A percentile compares a stretch with the other conserved stretches of the same genome.
These are phyloP conservation scores for Solanum arcanum DNA, from an alignment of 257 asterid genomes.

Conservation along the genomic window DNA sequence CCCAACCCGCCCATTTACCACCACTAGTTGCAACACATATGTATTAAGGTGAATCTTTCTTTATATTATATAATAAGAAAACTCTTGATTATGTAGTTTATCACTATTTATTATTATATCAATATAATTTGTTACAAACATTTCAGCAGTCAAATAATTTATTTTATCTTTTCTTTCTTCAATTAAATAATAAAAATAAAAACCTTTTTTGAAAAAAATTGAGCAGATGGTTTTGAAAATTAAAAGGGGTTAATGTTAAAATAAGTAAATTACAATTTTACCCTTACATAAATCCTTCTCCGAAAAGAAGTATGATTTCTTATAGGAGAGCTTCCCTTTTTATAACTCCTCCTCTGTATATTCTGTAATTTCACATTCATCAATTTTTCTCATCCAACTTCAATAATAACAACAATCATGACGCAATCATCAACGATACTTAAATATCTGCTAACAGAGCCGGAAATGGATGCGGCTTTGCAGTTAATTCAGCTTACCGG, in stretches of 20 bases:
- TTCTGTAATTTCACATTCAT: not conserved
- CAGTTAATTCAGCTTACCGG: constrained; percentile 28
- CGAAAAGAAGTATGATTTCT: not conserved
- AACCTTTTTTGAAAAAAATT: too few relatives aligned
- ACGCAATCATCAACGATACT: not conserved
- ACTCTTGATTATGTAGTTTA: too few relatives aligned
- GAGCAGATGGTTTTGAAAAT: not conserved
- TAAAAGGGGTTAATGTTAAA: not conserved
- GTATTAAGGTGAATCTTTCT: not conserved
- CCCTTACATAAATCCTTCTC: not conserved
- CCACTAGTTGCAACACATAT: not conserved
- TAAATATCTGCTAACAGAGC: not conserved
- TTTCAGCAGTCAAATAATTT: not conserved
- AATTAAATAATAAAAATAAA: too few relatives aligned
- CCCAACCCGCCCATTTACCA: too few relatives aligned
- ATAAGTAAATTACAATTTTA: not conserved
- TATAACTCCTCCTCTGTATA: not conserved
- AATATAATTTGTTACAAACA: not conserved
- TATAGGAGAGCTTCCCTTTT: not conserved
- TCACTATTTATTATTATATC: too few relatives aligned
- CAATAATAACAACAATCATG: not conserved
- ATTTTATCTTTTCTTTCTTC: not conserved
- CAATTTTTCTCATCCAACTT: not conserved
- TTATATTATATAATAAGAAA: too few relatives aligned
- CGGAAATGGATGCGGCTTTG: constrained; percentile 19